Evolutionary conservation across 2,329 filamentous ascomycete species (phyloP), one percentile per base, ranked within the genome.

Genomic region (Diaporthe sp.): DNA sequence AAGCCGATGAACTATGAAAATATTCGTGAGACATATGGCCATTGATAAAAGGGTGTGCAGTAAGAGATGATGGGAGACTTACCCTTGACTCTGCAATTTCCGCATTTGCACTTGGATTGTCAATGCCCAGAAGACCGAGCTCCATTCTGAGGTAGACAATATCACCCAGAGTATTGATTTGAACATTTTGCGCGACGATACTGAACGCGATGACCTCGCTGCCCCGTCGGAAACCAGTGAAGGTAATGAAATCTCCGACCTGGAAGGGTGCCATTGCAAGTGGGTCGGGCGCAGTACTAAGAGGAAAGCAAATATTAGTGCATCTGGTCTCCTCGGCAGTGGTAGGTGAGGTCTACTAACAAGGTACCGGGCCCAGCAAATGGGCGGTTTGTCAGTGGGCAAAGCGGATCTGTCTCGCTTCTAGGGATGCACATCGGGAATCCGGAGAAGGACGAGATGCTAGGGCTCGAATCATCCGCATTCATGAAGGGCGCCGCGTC

Each of bases 361-460:
- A 84, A 85, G 22, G 81, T 82, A 17, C 83, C 82, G 8, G 81
- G 81, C 1, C 82, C 81, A 2, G 79, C 72, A 58, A 82, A 81
- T 0, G 84, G 84, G 1, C 84, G 79, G 72, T 85, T 84, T 34
- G 78, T 80, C 7, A 81, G 44, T 5, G 83, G 83, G 65, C 84
- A 85, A 2, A 83, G 77, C 0, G 83, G 81, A 39, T 85, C 84
- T 1, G 81, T 81, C 34, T 80, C 75, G 31, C 84, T 85, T 22
- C 88, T 82, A 0, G 86, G 87, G 25, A 89, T 85, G 74, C 87
- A 89, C 87, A 89, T 89, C 2, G 87, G 88, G 70, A 88, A 89
- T 0, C 88, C 88, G 17, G 85, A 86, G 79, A 88, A 89, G 2
- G 86, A 85, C 2, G 83, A 84, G 72, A 89, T 83, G 68, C 84